Evolutionary conservation across 1,284 basidiomycete genomes (phyloP), one percentile per base, ranked within the genome.

Genomic region (Calocybe gambosa): DNA sequence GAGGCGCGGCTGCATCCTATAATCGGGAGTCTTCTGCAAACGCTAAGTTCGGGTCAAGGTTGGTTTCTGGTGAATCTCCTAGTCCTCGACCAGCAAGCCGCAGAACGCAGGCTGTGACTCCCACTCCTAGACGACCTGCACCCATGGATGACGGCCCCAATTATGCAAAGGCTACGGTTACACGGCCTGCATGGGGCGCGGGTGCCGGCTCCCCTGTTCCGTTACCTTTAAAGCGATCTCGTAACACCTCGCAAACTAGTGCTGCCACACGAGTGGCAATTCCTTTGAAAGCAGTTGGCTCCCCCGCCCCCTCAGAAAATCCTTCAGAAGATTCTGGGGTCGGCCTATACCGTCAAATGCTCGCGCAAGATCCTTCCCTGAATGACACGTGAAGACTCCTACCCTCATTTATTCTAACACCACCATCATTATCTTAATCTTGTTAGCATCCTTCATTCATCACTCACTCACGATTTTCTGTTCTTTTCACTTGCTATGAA

Each of bases 21-120:
- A 82, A 77, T 5, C 73, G 86, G 39, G 85, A 89, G 62, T 88
- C 86, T 7, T 85, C 83, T 43, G 88, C 87, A 28, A 89, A 89
- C 56, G 88, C 87, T 50, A 90, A 90, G 64, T 90, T 90, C 64
- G 87, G 88, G 31, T 80, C 79, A 15, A 77, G 87, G 16, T 69
- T 90, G 34, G 68, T 88, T 31, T 74, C 81, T 21, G 71, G 59
- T 34, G 78, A 85, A 46, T 64, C 70, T 19, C 63, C 69, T 5
- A 65, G 66, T 37, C 55, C 68, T 31, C 80, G 87, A 31, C 79
- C 86, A 15, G 69, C 75, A 3, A 85, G 81, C 59, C 78, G 85
- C 45, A 71, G 82, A 42, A 75, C 78, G 13, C 72, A 71, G 47
- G 66, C 66, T 15, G 61, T 69, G 1, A 79, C 74, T 0, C 77